phyloP scores from a whole-genome alignment of 768 basidiomycete species.

The Lactarius quietus region DNA sequence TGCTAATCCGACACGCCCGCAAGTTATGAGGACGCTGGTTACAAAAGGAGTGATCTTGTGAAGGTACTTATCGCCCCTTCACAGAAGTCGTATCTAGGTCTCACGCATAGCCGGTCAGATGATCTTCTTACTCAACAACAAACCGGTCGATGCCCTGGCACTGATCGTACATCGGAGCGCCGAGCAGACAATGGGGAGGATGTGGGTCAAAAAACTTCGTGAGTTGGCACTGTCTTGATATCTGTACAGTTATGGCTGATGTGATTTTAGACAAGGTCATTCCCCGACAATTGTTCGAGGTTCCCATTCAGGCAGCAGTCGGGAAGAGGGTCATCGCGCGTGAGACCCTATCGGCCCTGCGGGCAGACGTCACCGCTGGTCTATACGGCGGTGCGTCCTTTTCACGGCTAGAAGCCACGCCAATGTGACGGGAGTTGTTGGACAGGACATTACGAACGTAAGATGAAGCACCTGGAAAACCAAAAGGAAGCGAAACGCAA shows the following conservation, averaged over 20 bases:
- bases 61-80: constrained; percentile 51
- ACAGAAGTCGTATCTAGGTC: constrained; percentile 7
- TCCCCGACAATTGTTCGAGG: constrained; percentile 88
- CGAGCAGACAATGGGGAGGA: constrained; percentile 67
- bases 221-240: constrained; percentile 31
- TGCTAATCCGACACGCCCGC: constrained; percentile 10
- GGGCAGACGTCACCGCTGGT: constrained; percentile 92
- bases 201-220: constrained; percentile 94
- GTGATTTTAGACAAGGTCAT: constrained; percentile 73
- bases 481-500: constrained; percentile 91
- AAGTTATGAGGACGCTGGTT: constrained; percentile 95
- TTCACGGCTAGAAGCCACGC: background rate
- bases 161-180: constrained; percentile 84
- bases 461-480: constrained; percentile 81
- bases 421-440: background rate
- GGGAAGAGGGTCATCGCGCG: constrained; percentile 86
- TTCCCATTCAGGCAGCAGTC: constrained; percentile 91
- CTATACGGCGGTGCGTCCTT: constrained; percentile 72
- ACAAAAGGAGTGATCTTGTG: constrained; percentile 71
- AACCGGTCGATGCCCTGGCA: constrained; percentile 90
- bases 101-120: constrained; percentile 49
- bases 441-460: constrained; percentile 85
- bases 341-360: constrained; percentile 80
- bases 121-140: constrained; percentile 83
- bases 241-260: background rate